A percentile compares a stretch with the other conserved stretches of the same genome.
phyloP scores from a whole-genome alignment of 306 rosid species.

The Gastrolobium bilobum region DNA sequence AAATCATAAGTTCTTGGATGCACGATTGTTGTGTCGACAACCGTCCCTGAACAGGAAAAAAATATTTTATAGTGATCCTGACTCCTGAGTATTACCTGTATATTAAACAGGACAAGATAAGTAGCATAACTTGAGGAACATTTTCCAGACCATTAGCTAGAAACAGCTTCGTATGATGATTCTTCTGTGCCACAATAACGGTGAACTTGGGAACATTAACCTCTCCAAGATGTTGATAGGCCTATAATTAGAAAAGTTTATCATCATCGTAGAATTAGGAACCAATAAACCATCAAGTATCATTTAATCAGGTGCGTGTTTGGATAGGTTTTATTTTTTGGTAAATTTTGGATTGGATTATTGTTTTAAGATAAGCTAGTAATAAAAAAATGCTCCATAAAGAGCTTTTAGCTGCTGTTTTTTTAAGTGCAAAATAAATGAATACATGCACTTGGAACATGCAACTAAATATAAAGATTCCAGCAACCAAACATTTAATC shows the following conservation, averaged over 20 bases:
- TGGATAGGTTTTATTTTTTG: conserved; percentile 4
- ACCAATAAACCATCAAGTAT: conserved; percentile 23
- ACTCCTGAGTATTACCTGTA: conserved; percentile 8
- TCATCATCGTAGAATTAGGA: conserved; percentile 33
- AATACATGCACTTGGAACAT: conserved; percentile 5
- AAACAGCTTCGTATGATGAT: conserved; percentile 85
- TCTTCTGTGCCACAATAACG: conserved; percentile 85
- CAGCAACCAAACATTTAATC: conserved; percentile 6
- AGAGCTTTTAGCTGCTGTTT: conserved; percentile 22
- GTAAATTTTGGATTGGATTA: conserved; percentile 25
- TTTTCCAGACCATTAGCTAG: conserved; percentile 68
- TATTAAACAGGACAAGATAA: conserved; percentile 25
- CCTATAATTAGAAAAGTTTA: conserved; percentile 64
- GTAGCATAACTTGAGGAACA: conserved; percentile 86
- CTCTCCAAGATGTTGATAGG: conserved; percentile 83
- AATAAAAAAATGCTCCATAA: neutral
- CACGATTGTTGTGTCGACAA: conserved; percentile 79
- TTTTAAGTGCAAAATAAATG: neutral
- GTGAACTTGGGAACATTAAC: conserved; percentile 78
- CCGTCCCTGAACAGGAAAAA: conserved; percentile 72
- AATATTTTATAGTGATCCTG: conserved; percentile 3
- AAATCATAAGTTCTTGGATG: conserved; percentile 89
- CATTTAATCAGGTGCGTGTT: neutral
- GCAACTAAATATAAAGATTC: conserved; percentile 25
- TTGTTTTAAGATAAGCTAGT: conserved; percentile 7